These are phyloP conservation scores for Basidiobolus meristosporus DNA, from an alignment of 371 early-diverging fungal species.

Conservation along the genomic window DNA sequence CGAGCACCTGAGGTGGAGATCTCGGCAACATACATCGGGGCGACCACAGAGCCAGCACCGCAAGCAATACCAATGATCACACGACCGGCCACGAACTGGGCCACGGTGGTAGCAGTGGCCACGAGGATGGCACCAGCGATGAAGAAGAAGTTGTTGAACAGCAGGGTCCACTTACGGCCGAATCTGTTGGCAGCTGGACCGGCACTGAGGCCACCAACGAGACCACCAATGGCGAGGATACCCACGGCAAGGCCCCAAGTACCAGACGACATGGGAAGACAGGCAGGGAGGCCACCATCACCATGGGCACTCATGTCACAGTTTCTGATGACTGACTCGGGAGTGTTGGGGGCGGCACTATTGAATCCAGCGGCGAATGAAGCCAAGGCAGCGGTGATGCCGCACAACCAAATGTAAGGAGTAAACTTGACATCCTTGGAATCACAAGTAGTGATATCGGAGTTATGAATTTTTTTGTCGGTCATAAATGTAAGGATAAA, in stretches of 20 bases:
- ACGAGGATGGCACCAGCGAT: slow-evolving; percentile 41
- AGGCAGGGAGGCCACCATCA: neutral
- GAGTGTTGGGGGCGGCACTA: slow-evolving; percentile 1
- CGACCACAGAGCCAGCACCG: slow-evolving; percentile 59
- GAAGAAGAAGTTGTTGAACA: slow-evolving; percentile 37
- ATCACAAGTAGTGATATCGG: too few relatives aligned
- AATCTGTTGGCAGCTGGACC: slow-evolving; percentile 27
- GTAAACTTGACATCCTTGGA: too few relatives aligned
- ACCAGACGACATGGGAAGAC: neutral
- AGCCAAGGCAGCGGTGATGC: slow-evolving; percentile 1
- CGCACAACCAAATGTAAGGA: too few relatives aligned
- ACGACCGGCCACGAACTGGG: slow-evolving; percentile 60
- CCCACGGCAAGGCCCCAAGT: slow-evolving; percentile 48
- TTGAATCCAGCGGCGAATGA: slow-evolving; percentile 1
- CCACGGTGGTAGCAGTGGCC: slow-evolving; percentile 25
- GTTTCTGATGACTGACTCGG: neutral
- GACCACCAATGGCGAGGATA: slow-evolving; percentile 50
- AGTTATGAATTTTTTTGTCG: too few relatives aligned
- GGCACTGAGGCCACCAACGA: slow-evolving; percentile 41
- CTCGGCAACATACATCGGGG: slow-evolving; percentile 69
- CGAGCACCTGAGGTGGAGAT: slow-evolving; percentile 49
- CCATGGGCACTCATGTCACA: too few relatives aligned
- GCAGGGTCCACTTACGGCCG: slow-evolving; percentile 48
- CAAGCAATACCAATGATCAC: slow-evolving; percentile 65
- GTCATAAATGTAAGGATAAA: too few relatives aligned